Conservation (phyloP, 441 rosid species). For the Caryocar brasiliense region DNA sequence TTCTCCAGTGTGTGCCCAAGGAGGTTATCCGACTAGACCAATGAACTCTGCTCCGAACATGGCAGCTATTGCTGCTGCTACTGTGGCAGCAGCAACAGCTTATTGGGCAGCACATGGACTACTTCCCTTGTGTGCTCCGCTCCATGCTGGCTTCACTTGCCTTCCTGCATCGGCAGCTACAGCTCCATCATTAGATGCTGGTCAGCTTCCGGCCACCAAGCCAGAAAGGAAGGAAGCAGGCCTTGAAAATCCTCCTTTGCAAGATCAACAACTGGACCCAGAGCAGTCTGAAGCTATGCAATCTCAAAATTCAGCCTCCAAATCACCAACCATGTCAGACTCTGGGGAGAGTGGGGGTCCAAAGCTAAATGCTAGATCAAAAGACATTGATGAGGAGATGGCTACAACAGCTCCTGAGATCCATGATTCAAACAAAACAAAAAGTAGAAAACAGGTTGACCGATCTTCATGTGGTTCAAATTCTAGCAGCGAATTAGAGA, state of each 20-base stretch:
- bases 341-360: conserved; percentile 47
- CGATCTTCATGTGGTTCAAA: conserved; percentile 95
- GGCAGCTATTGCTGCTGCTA: conserved; percentile 79
- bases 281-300: conserved; percentile 41
- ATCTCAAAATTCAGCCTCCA: conserved; percentile 45
- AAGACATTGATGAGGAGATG: conserved; percentile 31
- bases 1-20: conserved; percentile 40
- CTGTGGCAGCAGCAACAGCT: conserved; percentile 92
- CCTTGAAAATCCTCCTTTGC: conserved; percentile 27
- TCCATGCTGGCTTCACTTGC: conserved; percentile 42
- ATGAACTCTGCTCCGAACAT: conserved; percentile 47
- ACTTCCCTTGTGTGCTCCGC: conserved; percentile 71
- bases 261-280: conserved; percentile 30
- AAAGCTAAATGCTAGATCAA: conserved; percentile 27
- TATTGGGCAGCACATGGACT: conserved; percentile 98
- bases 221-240: conserved; percentile 18
- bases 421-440: conserved; percentile 39
- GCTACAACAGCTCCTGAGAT: conserved; percentile 28
- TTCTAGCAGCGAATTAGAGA: conserved; percentile 82
- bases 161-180: conserved; percentile 36
- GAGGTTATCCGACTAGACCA: conserved; percentile 33
- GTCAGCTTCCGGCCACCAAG: conserved; percentile 22
- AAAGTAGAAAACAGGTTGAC: conserved; percentile 55
- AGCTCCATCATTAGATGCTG: conserved; percentile 32
- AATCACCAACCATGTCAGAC: conserved; percentile 38